phyloP scores from a whole-genome alignment of 2,329 filamentous ascomycete genomes.

The Scytalidium sp. region DNA sequence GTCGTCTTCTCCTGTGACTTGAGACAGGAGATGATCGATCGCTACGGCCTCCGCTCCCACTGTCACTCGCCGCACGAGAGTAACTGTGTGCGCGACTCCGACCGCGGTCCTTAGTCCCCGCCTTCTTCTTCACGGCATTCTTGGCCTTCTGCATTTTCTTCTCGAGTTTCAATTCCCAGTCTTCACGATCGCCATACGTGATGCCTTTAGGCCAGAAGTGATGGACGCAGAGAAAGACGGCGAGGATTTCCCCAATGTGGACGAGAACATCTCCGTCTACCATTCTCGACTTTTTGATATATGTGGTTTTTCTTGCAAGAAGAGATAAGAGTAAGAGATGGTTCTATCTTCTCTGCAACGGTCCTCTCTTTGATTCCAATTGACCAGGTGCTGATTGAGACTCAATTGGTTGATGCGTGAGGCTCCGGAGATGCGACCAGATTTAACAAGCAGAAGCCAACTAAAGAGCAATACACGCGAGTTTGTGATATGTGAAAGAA shows the following conservation, averaged over 20 bases:
- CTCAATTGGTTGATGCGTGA: too few species aligned
- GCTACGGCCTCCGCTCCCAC: neutral
- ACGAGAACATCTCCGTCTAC: conserved; percentile 13
- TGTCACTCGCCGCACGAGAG: neutral
- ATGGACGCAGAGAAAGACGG: conserved; percentile 19
- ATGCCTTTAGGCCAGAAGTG: conserved; percentile 25
- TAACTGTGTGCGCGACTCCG: too few species aligned
- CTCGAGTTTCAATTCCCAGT: conserved; percentile 13
- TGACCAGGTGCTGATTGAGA: too few species aligned
- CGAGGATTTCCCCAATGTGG: conserved; percentile 19
- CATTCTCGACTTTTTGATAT: conserved; percentile 9
- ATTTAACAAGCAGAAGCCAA: too few species aligned
- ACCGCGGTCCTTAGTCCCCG: neutral
- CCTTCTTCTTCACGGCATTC: neutral
- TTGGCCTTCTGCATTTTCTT: conserved; percentile 6
- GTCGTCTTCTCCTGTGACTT: neutral
- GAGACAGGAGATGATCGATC: neutral
- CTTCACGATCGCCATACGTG: conserved; percentile 20
- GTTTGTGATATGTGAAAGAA: too few species aligned
- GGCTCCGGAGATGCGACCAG: too few species aligned
- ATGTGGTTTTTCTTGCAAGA: neutral
- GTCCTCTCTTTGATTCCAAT: too few species aligned
- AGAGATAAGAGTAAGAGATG: neutral
- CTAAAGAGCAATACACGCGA: too few species aligned
- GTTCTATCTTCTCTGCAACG: too few species aligned